phyloP scores from a whole-genome alignment of 768 basidiomycete species.

The Rossbeevera mucosa region DNA sequence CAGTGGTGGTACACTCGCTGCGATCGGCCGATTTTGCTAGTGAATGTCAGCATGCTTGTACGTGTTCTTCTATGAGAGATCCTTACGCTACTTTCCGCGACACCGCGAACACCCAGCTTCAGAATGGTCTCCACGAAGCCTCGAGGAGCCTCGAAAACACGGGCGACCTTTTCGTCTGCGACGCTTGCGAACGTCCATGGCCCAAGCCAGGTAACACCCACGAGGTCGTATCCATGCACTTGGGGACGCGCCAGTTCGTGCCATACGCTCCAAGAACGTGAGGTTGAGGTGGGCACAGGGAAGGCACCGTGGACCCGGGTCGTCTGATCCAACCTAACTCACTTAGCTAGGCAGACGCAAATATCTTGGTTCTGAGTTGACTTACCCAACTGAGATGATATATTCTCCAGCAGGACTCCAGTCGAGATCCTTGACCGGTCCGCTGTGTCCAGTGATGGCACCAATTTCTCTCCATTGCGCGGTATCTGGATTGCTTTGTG shows the following conservation, averaged over 20 bases:
- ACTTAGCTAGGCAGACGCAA: not conserved
- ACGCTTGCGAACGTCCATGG: constrained; percentile 81
- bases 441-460: constrained; percentile 85
- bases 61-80: not conserved
- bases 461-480: constrained; percentile 70
- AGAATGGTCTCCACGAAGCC: constrained; percentile 68
- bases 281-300: constrained; percentile 15
- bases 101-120: constrained; percentile 43
- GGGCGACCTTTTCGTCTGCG: constrained; percentile 93
- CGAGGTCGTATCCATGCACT: constrained; percentile 92
- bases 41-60: constrained; percentile 3
- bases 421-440: constrained; percentile 69
- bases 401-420: constrained; percentile 91
- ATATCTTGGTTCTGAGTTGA: not conserved
- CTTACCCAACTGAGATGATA: constrained; percentile 79
- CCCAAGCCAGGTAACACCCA: constrained; percentile 72
- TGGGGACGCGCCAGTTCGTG: constrained; percentile 91
- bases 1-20: constrained; percentile 88
- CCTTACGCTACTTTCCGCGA: constrained; percentile 49
- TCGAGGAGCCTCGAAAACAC: constrained; percentile 88
- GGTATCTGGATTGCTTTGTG: constrained; percentile 18
- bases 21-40: constrained; percentile 60
- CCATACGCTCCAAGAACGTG: constrained; percentile 44
- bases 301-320: constrained; percentile 78
- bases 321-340: constrained; percentile 78